phyloP scores from a whole-genome alignment of 495 filamentous ascomycete species.

The Podospora australis region DNA sequence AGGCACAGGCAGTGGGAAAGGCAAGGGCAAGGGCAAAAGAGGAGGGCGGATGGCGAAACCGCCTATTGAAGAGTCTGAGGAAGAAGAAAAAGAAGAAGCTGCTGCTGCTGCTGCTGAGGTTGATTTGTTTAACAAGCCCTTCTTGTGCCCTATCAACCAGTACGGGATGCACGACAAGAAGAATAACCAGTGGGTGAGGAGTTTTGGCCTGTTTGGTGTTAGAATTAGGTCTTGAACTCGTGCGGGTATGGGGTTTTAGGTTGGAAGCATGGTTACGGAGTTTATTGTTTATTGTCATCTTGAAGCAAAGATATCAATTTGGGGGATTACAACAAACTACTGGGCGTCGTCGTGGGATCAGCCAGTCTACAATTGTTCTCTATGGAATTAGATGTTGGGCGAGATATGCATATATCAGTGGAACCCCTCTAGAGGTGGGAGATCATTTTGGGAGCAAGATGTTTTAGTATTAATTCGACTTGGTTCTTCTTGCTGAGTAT shows the following conservation, averaged over 20 bases:
- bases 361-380: too few species aligned
- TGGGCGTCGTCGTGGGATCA: too few species aligned
- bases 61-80: slow-evolving; percentile 17
- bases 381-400: too few species aligned
- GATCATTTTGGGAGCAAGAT: too few species aligned
- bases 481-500: too few species aligned
- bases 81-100: too few species aligned
- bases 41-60: slow-evolving; percentile 9
- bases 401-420: too few species aligned
- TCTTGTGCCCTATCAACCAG: slow-evolving; percentile 56
- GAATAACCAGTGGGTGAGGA: slow-evolving; percentile 40
- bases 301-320: too few species aligned
- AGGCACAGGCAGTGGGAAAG: neutral
- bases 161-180: slow-evolving; percentile 47
- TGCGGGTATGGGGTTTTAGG: neutral
- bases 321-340: too few species aligned
- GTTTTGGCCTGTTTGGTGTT: slow-evolving; percentile 51
- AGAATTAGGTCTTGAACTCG: slow-evolving; percentile 35
- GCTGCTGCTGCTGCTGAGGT: neutral
- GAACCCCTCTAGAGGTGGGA: too few species aligned
- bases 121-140: slow-evolving; percentile 40
- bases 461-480: too few species aligned
- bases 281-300: neutral
- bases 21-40: too few species aligned
- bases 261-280: neutral